Conservation (phyloP, 2,329 filamentous ascomycete genomes). For the Bipolaris zeicola region DNA sequence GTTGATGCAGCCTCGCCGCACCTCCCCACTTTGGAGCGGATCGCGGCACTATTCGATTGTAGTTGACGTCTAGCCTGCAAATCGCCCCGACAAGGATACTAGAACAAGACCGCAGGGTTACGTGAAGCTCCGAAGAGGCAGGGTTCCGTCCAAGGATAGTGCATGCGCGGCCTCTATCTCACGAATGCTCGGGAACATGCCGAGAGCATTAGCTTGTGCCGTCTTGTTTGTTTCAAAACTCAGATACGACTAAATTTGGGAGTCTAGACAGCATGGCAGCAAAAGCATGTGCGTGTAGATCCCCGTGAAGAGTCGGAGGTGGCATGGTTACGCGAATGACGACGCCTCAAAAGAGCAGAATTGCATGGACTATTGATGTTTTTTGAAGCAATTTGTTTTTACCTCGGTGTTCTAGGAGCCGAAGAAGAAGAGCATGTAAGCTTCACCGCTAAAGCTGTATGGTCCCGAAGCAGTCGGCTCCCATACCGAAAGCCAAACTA, state of each 20-base stretch:
- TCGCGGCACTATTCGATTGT: conserved; percentile 12
- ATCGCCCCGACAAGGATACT: conserved; percentile 8
- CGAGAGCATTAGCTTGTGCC: conserved; percentile 7
- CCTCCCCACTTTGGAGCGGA: conserved; percentile 17
- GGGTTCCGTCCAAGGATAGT: conserved; percentile 1
- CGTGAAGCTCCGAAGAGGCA: conserved; percentile 2
- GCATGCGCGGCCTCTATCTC: conserved; percentile 5
- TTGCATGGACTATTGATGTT: conserved; percentile 1
- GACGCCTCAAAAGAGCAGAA: conserved; percentile 2
- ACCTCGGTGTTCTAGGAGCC: conserved; percentile 8
- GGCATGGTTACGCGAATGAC: conserved; percentile 3
- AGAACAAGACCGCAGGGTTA: conserved; percentile 3
- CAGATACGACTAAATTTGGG: background rate
- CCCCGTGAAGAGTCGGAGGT: background rate
- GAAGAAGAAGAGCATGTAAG: background rate
- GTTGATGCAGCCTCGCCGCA: conserved; percentile 35
- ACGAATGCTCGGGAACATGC: conserved; percentile 3
- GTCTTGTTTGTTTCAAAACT: conserved; percentile 6
- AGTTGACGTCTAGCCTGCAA: conserved; percentile 3
- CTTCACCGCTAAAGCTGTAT: conserved; percentile 44
- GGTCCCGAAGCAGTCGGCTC: conserved; percentile 29
- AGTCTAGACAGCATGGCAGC: conserved; percentile 3
- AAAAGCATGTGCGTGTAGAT: conserved; percentile 7
- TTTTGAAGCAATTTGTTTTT: conserved; percentile 7
- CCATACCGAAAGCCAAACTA: conserved; percentile 21